phyloP scores from a whole-genome alignment of 2,329 filamentous ascomycete genomes.

The Ascosphaera apis region DNA sequence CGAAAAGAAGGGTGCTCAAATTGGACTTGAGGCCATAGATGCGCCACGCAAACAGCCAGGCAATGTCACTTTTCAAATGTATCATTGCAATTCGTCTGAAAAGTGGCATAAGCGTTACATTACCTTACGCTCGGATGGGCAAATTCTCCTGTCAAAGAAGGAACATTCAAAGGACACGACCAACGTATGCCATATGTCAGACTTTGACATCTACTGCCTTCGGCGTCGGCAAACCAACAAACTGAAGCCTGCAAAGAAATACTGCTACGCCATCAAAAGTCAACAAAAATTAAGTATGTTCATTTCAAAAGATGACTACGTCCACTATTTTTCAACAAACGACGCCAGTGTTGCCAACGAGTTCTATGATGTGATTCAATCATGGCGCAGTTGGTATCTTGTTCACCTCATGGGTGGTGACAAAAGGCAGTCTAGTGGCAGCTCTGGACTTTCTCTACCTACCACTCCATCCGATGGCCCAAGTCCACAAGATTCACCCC shows the following conservation, averaged over 20 bases:
- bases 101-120: slow-evolving; percentile 79
- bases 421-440: slow-evolving; percentile 6
- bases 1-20: slow-evolving; percentile 10
- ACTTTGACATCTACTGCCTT: slow-evolving; percentile 77
- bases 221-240: slow-evolving; percentile 44
- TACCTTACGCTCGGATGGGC: slow-evolving; percentile 49
- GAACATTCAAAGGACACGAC: slow-evolving; percentile 41
- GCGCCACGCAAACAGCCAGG: slow-evolving; percentile 41
- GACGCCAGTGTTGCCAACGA: slow-evolving; percentile 41
- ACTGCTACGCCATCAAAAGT: slow-evolving; percentile 74
- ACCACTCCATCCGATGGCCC: slow-evolving; percentile 6
- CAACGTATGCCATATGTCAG: slow-evolving; percentile 62
- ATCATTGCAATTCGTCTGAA: slow-evolving; percentile 58
- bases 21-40: slow-evolving; percentile 35
- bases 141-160: slow-evolving; percentile 50
- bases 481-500: slow-evolving; percentile 3
- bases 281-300: slow-evolving; percentile 78
- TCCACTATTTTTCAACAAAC: slow-evolving; percentile 76
- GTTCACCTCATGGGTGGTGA: slow-evolving; percentile 44
- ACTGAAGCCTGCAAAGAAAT: slow-evolving; percentile 62
- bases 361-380: slow-evolving; percentile 50
- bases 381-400: slow-evolving; percentile 82
- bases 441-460: slow-evolving; percentile 3
- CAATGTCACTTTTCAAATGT: slow-evolving; percentile 46
- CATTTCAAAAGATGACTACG: slow-evolving; percentile 58